Conservation (phyloP, 345 rosid genomes). For the Trapa incisa region DNA sequence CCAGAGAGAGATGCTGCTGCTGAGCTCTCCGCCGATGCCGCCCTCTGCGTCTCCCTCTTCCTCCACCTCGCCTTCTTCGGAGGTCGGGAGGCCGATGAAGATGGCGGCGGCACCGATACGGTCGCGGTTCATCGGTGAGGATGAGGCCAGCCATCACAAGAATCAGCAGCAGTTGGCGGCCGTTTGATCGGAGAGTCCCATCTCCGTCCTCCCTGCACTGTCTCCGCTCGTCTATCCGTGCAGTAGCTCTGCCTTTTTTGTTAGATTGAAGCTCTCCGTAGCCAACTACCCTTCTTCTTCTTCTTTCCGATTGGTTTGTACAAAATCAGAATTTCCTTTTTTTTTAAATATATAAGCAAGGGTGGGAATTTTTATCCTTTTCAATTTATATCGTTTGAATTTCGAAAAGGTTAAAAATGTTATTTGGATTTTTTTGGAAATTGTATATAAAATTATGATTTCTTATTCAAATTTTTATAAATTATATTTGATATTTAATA, state of each 20-base stretch:
- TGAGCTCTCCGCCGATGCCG: slow-evolving; percentile 29
- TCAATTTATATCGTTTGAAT: too few relatives aligned
- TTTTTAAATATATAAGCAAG: too few relatives aligned
- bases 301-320: not conserved
- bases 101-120: slow-evolving; percentile 7
- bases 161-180: slow-evolving; percentile 53
- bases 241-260: slow-evolving; percentile 7
- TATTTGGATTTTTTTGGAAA: too few relatives aligned
- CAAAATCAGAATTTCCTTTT: not conserved
- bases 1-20: slow-evolving; percentile 46
- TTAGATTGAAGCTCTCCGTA: slow-evolving; percentile 18
- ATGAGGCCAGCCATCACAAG: slow-evolving; percentile 56
- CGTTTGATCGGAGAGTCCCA: slow-evolving; percentile 18
- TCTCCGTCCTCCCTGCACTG: too few relatives aligned
- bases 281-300: not conserved
- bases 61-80: slow-evolving; percentile 23
- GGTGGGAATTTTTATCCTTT: not conserved
- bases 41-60: not conserved
- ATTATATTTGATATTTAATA: too few relatives aligned
- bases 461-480: too few relatives aligned
- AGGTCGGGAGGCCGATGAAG: slow-evolving; percentile 19
- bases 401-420: too few relatives aligned
- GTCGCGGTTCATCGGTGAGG: slow-evolving; percentile 49
- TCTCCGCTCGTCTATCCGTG: not conserved
- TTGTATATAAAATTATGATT: too few relatives aligned